Evolutionary conservation across 805 yeast genomes (phyloP), one percentile per base, ranked within the genome.

Genomic region (Saccharomycopsis synnaedendra): DNA sequence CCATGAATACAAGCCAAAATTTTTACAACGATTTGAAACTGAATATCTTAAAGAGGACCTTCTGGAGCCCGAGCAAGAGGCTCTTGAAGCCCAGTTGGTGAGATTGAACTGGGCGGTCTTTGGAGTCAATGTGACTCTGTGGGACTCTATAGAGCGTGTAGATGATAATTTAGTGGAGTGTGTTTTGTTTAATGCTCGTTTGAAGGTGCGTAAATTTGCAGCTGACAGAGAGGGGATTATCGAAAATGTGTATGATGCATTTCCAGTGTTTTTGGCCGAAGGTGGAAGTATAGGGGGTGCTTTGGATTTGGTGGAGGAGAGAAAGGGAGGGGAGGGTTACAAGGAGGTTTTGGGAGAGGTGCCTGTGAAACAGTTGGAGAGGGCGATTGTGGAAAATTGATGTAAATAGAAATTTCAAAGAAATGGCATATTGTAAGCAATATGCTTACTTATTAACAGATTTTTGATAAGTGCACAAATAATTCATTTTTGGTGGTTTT

Each of bases 91-190:
- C 47, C 78, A 78, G 58, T 69, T 89, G 49, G 80, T 78, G 49
- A 78, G 97, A 60, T 72, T 88, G 56, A 95, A 85, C 62, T 77
- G 71, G 56, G 89, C 95, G 0, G 62, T 87, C 32, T 89, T 80
- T 59, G 96, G 96, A n/a, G 83, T 88, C 48, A 78, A 76, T 46
- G 70, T 78, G 42, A 48, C 44, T 39, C 41, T 32, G 31, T 19
- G 35, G 10, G 11, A 33, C 11, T 48, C 37, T 9, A 42, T 39
- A 27, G 39, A 33, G 8, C 34, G 42, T 31, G 38, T 80, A 9
- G 83, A 82, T 58, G 66, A 70, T 44, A 68, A 71, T 49, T 82
- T 83, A 45, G 66, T 78, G 31, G 68, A 75, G 47, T 96, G 96
- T 29, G 68, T 89, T 40, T 69, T 76, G 55, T 76, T 66, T 55